Base-by-base conservation (phyloP, 805 yeast genomes). In the Kurtzmaniella fragi region DNA sequence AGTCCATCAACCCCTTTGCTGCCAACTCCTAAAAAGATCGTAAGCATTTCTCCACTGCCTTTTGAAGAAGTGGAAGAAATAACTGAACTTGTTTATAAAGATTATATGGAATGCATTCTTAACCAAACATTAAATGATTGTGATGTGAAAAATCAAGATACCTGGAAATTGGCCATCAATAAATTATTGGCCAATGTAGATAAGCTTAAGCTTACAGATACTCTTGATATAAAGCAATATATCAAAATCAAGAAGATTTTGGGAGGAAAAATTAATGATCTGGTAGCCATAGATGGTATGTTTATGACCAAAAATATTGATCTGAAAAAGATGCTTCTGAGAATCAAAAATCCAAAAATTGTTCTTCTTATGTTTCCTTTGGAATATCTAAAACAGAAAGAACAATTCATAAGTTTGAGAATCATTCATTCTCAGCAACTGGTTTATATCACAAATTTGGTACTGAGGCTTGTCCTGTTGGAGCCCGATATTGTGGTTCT, bases 241-340 rank as follows among this genome's bases (percentile, higher is more conserved):
- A 78, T 93, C 32, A 93, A 95, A 53, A 71, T 93, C 33, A 95
- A 93, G 54, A 73, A 88, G 42, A 77, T 91, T 7, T 71, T 82
- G 0, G 98, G 99, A 1, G 93, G 95, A 0, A 42, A 56, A 1
- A 75, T 82, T 1, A 62, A 67, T 4, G 80, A 84, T 32, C 78
- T 91, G 0, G 63, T 64, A 20, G 73, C 77, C 25, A 57, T 91
- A 3, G 80, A 84, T 52, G 99, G 99, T 0, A 61, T 87, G 4
- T 83, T 87, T 3, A 88, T 90, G 59, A 84, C 97, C 0, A 88
- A 89, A 47, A 78, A 81, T 13, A 66, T 90, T 32, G 95, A 96
- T 3, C 68, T 85, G 29, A 86, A 82, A 52, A 57, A 75, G 1
- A 95, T 93, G 99, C 77, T 88, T 0, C 58, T 77, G 5, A 53